phyloP scores from a whole-genome alignment of 2,329 filamentous ascomycete species.

The Amylocarpus encephaloides region DNA sequence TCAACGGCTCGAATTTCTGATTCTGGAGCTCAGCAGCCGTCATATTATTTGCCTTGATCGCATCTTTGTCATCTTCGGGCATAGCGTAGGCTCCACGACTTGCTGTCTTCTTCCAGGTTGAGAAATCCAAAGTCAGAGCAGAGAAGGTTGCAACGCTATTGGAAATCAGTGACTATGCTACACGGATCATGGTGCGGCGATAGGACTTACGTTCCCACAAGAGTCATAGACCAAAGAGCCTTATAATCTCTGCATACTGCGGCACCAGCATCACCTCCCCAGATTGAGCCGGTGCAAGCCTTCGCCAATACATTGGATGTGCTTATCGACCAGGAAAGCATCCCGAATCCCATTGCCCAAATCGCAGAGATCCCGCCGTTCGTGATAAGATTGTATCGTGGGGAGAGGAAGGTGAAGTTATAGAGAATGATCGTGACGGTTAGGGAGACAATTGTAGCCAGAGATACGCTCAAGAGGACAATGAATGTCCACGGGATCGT shows the following conservation, averaged over 20 bases:
- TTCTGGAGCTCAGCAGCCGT: slow-evolving; percentile 11
- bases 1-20: slow-evolving; percentile 17
- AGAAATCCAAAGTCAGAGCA: slow-evolving; percentile 23
- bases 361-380: slow-evolving; percentile 21
- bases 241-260: slow-evolving; percentile 29
- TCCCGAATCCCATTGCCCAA: slow-evolving; percentile 24
- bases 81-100: slow-evolving; percentile 19
- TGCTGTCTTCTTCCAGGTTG: slow-evolving; percentile 18
- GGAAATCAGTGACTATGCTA: neutral
- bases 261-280: slow-evolving; percentile 20
- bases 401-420: slow-evolving; percentile 28
- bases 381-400: slow-evolving; percentile 24
- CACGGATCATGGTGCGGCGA: neutral
- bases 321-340: slow-evolving; percentile 26
- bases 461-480: slow-evolving; percentile 21
- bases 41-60: slow-evolving; percentile 16
- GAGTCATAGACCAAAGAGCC: slow-evolving; percentile 26
- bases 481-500: slow-evolving; percentile 29
- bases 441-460: slow-evolving; percentile 20
- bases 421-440: slow-evolving; percentile 26
- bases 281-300: slow-evolving; percentile 18
- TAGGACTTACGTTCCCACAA: slow-evolving; percentile 23
- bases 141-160: slow-evolving; percentile 21
- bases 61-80: slow-evolving; percentile 26
- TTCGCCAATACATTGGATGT: slow-evolving; percentile 22